Base-by-base conservation (phyloP, 164 flowering plant species). In the Magnolia changhungtana region DNA sequence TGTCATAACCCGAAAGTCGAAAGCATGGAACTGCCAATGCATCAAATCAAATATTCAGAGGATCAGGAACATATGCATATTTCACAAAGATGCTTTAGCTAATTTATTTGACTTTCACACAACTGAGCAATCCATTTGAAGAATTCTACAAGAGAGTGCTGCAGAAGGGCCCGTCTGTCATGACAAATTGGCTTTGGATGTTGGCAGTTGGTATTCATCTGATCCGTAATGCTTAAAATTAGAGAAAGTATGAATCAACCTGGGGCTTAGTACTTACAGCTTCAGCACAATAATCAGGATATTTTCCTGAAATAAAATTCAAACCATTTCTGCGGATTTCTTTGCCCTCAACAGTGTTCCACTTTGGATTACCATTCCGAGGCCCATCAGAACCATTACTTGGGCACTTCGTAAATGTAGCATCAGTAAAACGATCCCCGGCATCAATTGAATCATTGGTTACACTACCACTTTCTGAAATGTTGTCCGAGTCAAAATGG, bases 1-100 rank as follows among this genome's bases (percentile, higher is more conserved):
- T 67, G 88, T 86, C 77, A 91, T 90, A 29, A 89, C 87, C 73
- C 98, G 97, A 86, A 96, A 94, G 82, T 96, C 99, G 74, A 96
- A 96, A 49, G 96, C 98, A 67, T 91, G 92, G 78, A 91, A 88
- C 99, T 94, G 93, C 81, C 81, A 83, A 79, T 78, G 20, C 18
- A 84, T 58, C n/a, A 77, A 29, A 68, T 68, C 8, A 68, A 29
- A 31, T 14, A 68, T 31, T 68, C 20, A 68, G 64, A 24, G 16
- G 19, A 72, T 11, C 37, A 11, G 37, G 64, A 21, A 72, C 11
- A 52, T 52, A 72, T 8, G 55, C 20, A 51, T 14, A 68, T 23
- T 65, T 24, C 37, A 71, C 24, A 71, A 9, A 49, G 20, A 50
- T 63, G 21, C 45, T 37, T 37, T 37, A 37, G 8, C 61, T 11